Percentiles rank a stretch among this genome's conserved stretches.
These are phyloP conservation scores for Alternaria sp. DNA, from an alignment of 2,329 filamentous ascomycete species.

Conservation along the genomic window DNA sequence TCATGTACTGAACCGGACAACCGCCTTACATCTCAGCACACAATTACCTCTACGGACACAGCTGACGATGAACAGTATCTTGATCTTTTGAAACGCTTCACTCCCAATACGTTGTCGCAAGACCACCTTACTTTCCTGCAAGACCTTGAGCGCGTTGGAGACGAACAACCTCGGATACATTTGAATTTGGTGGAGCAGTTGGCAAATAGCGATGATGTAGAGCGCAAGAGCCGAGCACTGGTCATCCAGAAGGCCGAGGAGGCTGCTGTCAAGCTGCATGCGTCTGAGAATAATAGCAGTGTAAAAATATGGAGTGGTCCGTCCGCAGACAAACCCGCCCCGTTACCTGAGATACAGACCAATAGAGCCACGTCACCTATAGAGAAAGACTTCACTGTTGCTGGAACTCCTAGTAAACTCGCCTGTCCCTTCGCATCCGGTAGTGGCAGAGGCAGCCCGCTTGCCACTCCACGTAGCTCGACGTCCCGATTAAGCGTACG, in stretches of 20 bases:
- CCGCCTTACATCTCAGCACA: slow-evolving; percentile 6
- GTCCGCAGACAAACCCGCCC: slow-evolving; percentile 41
- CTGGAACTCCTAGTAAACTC: slow-evolving; percentile 80
- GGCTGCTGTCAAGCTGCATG: slow-evolving; percentile 40
- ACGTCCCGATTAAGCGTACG: slow-evolving; percentile 49
- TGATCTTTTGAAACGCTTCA: slow-evolving; percentile 51
- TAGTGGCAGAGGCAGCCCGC: slow-evolving; percentile 55
- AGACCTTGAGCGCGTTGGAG: slow-evolving; percentile 49
- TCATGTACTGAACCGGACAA: slow-evolving; percentile 50
- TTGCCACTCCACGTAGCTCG: slow-evolving; percentile 55
- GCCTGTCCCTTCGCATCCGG: slow-evolving; percentile 79
- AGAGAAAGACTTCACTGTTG: slow-evolving; percentile 90
- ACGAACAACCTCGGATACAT: slow-evolving; percentile 36
- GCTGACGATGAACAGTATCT: slow-evolving; percentile 49
- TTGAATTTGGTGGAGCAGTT: slow-evolving; percentile 49
- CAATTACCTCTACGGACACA: neutral
- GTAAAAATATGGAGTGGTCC: slow-evolving; percentile 55
- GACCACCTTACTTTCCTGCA: slow-evolving; percentile 53
- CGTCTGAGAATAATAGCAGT: slow-evolving; percentile 33
- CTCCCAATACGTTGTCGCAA: slow-evolving; percentile 50
- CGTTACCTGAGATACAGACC: slow-evolving; percentile 35
- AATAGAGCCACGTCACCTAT: slow-evolving; percentile 59
- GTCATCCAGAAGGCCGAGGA: slow-evolving; percentile 48
- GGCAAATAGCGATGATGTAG: slow-evolving; percentile 45
- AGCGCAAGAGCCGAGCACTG: slow-evolving; percentile 44